phyloP scores from a whole-genome alignment of 1,139 yeast genomes.

The Lodderomyces oxycetoniae region DNA sequence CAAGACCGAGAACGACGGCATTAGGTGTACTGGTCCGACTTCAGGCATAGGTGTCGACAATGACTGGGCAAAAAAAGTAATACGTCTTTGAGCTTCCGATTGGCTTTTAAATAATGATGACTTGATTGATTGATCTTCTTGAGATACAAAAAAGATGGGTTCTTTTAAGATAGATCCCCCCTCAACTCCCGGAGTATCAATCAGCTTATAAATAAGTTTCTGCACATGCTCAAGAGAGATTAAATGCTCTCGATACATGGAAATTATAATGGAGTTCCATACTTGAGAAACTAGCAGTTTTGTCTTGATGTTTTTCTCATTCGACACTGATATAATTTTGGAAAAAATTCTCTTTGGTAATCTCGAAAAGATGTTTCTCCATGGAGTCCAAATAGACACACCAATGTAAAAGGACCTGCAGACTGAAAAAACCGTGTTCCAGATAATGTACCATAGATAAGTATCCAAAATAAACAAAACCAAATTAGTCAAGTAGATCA shows the following conservation, averaged over 20 bases:
- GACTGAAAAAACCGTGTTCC: constrained; percentile 49
- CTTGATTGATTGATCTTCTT: constrained; percentile 43
- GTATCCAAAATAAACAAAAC: constrained; percentile 50
- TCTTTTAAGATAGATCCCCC: constrained; percentile 31
- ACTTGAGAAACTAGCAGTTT: constrained; percentile 41
- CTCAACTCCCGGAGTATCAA: constrained; percentile 22
- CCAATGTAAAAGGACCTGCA: constrained; percentile 47
- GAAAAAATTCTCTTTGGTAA: constrained; percentile 48
- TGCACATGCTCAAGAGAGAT: constrained; percentile 48
- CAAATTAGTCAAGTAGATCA: constrained; percentile 40
- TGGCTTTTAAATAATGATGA: constrained; percentile 31
- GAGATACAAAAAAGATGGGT: constrained; percentile 47
- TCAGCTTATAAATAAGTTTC: constrained; percentile 40
- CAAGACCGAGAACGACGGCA: constrained; percentile 50
- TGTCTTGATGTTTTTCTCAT: constrained; percentile 25
- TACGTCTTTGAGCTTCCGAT: constrained; percentile 47
- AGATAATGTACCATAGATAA: constrained; percentile 52
- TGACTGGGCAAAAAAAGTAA: constrained; percentile 53
- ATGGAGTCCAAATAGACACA: constrained; percentile 54
- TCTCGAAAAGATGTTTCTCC: constrained; percentile 50
- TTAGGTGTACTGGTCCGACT: constrained; percentile 34
- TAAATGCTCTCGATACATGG: constrained; percentile 56
- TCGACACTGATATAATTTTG: constrained; percentile 35
- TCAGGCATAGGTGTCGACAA: constrained; percentile 52
- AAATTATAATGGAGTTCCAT: constrained; percentile 51